Evolutionary conservation across 2,329 filamentous ascomycete species (phyloP).

Genomic region (Hypomyces perniciosus): DNA sequence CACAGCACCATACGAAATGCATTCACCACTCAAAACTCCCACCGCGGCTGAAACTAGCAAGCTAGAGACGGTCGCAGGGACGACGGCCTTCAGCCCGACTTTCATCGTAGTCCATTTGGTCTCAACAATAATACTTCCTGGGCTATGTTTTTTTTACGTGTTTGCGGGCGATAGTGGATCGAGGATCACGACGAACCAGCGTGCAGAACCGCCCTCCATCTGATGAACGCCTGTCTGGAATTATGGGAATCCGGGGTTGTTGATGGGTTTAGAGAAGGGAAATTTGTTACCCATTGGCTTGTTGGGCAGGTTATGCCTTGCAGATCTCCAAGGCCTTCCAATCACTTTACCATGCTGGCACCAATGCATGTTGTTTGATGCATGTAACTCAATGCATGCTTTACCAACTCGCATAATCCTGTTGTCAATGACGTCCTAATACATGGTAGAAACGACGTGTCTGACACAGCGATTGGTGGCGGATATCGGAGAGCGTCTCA

Average conservation of each 20-base stretch:
- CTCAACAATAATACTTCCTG: no score
- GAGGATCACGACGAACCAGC: conserved; percentile 8
- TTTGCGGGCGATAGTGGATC: background rate
- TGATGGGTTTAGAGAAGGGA: background rate
- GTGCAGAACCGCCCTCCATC: background rate
- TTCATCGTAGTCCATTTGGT: no score
- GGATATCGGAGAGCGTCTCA: no score
- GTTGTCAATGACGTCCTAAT: background rate
- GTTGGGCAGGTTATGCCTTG: background rate
- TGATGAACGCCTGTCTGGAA: background rate
- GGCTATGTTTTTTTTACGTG: no score
- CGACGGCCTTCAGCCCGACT: no score
- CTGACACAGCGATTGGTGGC: no score
- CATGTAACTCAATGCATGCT: no score
- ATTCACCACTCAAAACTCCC: no score
- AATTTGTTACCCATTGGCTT: conserved; percentile 1
- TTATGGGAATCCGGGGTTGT: conserved; percentile 5
- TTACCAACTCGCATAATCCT: background rate
- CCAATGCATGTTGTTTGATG: no score
- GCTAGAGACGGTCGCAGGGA: no score
- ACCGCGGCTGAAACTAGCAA: no score
- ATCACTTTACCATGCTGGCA: background rate
- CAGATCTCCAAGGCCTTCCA: background rate
- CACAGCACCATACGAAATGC: no score
- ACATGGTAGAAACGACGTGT: background rate